phyloP scores from a whole-genome alignment of 2,329 filamentous ascomycete genomes.

The Aspergillus ochraceus region DNA sequence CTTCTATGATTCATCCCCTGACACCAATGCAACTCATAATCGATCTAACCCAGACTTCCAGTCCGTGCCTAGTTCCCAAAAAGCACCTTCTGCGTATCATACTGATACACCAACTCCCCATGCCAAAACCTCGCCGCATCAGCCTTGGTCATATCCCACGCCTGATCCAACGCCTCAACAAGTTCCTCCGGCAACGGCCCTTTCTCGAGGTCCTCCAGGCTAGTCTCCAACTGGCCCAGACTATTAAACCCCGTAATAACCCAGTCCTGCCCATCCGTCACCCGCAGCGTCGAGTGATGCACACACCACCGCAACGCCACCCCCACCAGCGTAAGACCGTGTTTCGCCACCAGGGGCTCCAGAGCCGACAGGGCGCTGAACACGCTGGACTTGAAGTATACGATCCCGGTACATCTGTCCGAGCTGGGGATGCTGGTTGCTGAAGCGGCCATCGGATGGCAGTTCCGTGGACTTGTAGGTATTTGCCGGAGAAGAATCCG shows the following conservation, averaged over 20 bases:
- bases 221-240: slow-evolving; percentile 39
- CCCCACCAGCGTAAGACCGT: slow-evolving; percentile 45
- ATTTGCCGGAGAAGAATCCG: too few relatives aligned
- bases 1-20: too few relatives aligned
- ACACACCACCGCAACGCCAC: slow-evolving; percentile 48
- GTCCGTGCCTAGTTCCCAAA: too few relatives aligned
- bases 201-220: slow-evolving; percentile 41
- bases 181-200: slow-evolving; percentile 42
- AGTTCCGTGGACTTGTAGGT: too few relatives aligned
- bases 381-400: slow-evolving; percentile 45
- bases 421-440: slow-evolving; percentile 41
- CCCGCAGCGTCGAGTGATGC: slow-evolving; percentile 43
- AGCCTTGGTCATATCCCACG: slow-evolving; percentile 35
- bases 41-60: too few relatives aligned
- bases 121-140: slow-evolving; percentile 36
- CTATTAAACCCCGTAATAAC: slow-evolving; percentile 43
- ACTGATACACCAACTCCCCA: background rate
- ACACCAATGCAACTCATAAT: too few relatives aligned
- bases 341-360: slow-evolving; percentile 36
- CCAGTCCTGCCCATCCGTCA: slow-evolving; percentile 32
- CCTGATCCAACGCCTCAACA: slow-evolving; percentile 38
- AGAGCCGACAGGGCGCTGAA: slow-evolving; percentile 47
- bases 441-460: too few relatives aligned
- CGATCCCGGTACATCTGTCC: slow-evolving; percentile 37
- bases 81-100: too few relatives aligned